These are phyloP conservation scores for Naumovozyma baii DNA, from an alignment of 805 yeast species.

Conservation along the genomic window DNA sequence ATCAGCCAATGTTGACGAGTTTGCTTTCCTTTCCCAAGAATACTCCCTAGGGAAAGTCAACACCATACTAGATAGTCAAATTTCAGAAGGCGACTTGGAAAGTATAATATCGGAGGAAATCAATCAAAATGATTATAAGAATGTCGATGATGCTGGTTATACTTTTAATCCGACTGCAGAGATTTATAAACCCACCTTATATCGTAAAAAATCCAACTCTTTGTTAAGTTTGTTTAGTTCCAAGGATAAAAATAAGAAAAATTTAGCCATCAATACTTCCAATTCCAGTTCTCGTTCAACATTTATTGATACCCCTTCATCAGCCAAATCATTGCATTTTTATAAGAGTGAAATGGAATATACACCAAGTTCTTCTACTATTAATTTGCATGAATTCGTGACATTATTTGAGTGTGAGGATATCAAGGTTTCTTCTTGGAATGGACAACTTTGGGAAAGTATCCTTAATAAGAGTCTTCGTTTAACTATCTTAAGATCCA, in stretches of 20 bases:
- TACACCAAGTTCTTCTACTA: constrained; percentile 6
- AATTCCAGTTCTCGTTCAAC: constrained; percentile 3
- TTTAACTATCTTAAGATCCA: constrained; percentile 5
- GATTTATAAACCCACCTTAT: constrained; percentile 13
- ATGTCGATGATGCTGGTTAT: neutral
- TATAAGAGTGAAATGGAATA: neutral
- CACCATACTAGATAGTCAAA: neutral
- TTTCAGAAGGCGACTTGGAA: constrained; percentile 8
- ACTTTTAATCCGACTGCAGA: constrained; percentile 15
- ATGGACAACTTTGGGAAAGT: constrained; percentile 16
- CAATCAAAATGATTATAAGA: neutral
- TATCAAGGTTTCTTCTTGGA: constrained; percentile 20
- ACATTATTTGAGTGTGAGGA: constrained; percentile 10
- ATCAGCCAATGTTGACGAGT: constrained; percentile 1
- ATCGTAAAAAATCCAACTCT: constrained; percentile 18
- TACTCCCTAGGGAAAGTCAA: neutral
- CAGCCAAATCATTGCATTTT: neutral
- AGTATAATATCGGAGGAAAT: constrained; percentile 13
- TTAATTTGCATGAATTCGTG: constrained; percentile 6
- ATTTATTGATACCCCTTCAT: neutral
- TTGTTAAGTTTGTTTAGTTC: constrained; percentile 21
- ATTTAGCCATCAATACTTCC: constrained; percentile 6
- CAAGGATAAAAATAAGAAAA: constrained; percentile 12
- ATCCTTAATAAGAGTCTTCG: constrained; percentile 6
- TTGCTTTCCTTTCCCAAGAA: neutral